These are phyloP conservation scores for Neopestalotiopsis sp. DNA, from an alignment of 2,329 filamentous ascomycete species.

Conservation along the genomic window DNA sequence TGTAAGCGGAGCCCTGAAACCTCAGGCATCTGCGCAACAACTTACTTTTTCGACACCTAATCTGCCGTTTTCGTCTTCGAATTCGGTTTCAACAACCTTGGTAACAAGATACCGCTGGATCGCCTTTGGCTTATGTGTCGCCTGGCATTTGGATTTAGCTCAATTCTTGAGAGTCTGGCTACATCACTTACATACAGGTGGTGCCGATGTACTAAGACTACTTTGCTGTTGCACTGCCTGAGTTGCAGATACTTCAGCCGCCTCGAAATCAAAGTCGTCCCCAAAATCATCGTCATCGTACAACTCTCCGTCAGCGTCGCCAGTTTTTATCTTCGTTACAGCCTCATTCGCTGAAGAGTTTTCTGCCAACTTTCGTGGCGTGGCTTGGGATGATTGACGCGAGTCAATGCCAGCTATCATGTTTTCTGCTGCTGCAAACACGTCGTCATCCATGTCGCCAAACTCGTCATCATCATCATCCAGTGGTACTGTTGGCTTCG, in stretches of 20 bases:
- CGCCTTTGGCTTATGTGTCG: constrained; percentile 68
- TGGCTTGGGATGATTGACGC: constrained; percentile 24
- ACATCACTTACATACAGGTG: constrained; percentile 58
- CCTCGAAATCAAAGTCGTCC: constrained; percentile 75
- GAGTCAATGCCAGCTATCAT: constrained; percentile 43
- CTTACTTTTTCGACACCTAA: constrained; percentile 73
- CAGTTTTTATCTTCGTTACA: constrained; percentile 24
- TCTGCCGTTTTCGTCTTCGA: constrained; percentile 66
- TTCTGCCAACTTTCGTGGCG: constrained; percentile 18
- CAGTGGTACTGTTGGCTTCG: constrained; percentile 23
- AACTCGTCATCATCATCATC: constrained; percentile 60
- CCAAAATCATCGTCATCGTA: constrained; percentile 79
- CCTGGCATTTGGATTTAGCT: constrained; percentile 55
- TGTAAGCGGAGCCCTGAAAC: constrained; percentile 21
- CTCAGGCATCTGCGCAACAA: constrained; percentile 3
- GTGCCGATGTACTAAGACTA: constrained; percentile 32
- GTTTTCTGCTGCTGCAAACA: constrained; percentile 54
- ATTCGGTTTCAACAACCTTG: constrained; percentile 72
- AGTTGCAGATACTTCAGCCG: constrained; percentile 74
- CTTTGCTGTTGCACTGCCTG: constrained; percentile 56
- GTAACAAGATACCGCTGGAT: constrained; percentile 89
- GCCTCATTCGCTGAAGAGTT: neutral
- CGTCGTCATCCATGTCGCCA: constrained; percentile 69
- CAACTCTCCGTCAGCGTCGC: constrained; percentile 46
- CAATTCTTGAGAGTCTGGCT: constrained; percentile 25